phyloP scores from a whole-genome alignment of 768 basidiomycete genomes.

The Psilocybe cubensis region DNA sequence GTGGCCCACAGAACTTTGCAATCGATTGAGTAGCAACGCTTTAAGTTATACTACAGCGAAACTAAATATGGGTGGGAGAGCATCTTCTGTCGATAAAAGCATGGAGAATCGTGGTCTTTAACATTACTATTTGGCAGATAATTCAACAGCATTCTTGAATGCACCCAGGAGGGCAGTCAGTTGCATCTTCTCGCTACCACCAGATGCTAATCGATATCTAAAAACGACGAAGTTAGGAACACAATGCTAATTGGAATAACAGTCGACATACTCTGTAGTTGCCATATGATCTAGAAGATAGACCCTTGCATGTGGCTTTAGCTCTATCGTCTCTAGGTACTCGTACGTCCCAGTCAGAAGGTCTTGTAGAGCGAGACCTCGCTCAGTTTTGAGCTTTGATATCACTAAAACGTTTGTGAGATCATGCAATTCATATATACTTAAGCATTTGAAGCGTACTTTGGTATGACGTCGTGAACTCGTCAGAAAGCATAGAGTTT shows the following conservation, averaged over 20 bases:
- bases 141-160: conserved; percentile 91
- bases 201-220: conserved; percentile 90
- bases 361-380: conserved; percentile 94
- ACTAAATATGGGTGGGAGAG: too few species aligned
- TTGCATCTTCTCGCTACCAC: conserved; percentile 94
- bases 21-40: too few species aligned
- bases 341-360: conserved; percentile 92
- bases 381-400: conserved; percentile 82
- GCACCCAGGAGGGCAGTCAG: conserved; percentile 88
- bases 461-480: conserved; percentile 90
- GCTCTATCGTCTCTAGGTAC: conserved; percentile 82
- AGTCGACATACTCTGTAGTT: conserved; percentile 82
- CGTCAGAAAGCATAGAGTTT: conserved; percentile 93
- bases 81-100: too few species aligned
- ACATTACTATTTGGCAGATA: conserved; percentile 52
- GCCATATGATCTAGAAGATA: conserved; percentile 93
- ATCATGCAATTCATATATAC: not conserved
- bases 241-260: not conserved
- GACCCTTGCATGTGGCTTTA: conserved; percentile 84
- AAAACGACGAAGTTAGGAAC: not conserved
- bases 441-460: conserved; percentile 45
- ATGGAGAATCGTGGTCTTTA: too few species aligned
- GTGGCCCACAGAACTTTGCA: too few species aligned
- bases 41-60: too few species aligned
- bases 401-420: conserved; percentile 63